phyloP scores from a whole-genome alignment of 768 basidiomycete genomes.

The Candolleomyces eurysporus region DNA sequence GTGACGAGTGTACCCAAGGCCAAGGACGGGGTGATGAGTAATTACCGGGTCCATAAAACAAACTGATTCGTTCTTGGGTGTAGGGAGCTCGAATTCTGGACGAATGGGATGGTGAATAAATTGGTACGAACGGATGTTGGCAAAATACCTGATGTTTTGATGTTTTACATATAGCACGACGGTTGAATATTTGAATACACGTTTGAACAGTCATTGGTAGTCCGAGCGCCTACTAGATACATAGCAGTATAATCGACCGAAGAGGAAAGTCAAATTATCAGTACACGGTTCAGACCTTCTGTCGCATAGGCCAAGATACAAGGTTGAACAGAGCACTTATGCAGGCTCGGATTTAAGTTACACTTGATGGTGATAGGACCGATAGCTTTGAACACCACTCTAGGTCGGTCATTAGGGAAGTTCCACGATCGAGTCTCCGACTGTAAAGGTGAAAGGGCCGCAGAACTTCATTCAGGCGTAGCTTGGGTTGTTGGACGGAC shows the following conservation, averaged over 20 bases:
- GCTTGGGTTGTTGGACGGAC: slow-evolving; percentile 36
- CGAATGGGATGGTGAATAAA: neutral
- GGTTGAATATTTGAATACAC: too few relatives aligned
- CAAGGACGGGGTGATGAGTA: too few relatives aligned
- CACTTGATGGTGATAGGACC: slow-evolving; percentile 30
- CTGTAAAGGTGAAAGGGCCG: slow-evolving; percentile 33
- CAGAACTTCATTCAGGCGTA: slow-evolving; percentile 31
- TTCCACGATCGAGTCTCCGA: slow-evolving; percentile 22
- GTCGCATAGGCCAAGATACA: too few relatives aligned
- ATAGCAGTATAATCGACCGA: too few relatives aligned
- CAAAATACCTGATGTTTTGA: slow-evolving; percentile 33
- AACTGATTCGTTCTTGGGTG: too few relatives aligned
- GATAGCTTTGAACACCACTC: slow-evolving; percentile 36
- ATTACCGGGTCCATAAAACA: neutral
- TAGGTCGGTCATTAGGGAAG: too few relatives aligned
- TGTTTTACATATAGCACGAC: too few relatives aligned
- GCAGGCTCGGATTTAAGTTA: slow-evolving; percentile 26
- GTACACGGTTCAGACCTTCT: too few relatives aligned
- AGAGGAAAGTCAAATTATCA: too few relatives aligned
- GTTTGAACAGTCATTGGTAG: too few relatives aligned
- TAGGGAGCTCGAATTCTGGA: neutral
- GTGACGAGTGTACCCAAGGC: slow-evolving; percentile 9
- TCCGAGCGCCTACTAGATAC: too few relatives aligned
- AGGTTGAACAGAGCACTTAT: slow-evolving; percentile 15
- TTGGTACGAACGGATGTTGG: slow-evolving; percentile 29